phyloP scores from a whole-genome alignment of 2,329 filamentous ascomycete species.

The Botrytis porri region DNA sequence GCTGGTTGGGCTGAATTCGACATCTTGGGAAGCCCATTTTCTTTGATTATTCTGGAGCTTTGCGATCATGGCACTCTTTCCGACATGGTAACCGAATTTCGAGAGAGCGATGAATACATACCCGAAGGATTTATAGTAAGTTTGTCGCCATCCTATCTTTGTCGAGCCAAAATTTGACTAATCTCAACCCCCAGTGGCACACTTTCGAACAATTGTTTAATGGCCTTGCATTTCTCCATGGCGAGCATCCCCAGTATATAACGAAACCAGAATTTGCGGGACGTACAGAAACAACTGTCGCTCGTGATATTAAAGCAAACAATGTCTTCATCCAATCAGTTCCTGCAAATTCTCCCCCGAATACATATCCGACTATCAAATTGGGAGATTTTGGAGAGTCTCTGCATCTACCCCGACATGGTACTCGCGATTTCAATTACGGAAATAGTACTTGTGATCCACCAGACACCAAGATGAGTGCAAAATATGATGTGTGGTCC shows the following conservation, averaged over 20 bases:
- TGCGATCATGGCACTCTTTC: not conserved
- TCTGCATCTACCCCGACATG: slow-evolving; percentile 2
- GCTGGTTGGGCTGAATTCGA: not conserved
- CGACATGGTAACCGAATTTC: not conserved
- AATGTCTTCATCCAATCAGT: slow-evolving; percentile 11
- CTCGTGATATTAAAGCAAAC: not conserved
- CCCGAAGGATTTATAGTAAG: slow-evolving; percentile 8
- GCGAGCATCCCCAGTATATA: slow-evolving; percentile 14
- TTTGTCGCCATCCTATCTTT: not conserved
- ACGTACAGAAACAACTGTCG: not conserved
- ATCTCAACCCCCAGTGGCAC: slow-evolving; percentile 10
- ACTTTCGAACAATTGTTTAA: slow-evolving; percentile 9
- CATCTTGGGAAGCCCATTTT: not conserved
- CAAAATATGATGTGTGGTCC: slow-evolving; percentile 19
- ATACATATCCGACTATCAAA: slow-evolving; percentile 12
- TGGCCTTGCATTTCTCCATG: slow-evolving; percentile 14
- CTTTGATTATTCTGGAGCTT: not conserved
- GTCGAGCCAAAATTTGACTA: not conserved
- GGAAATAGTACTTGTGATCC: slow-evolving; percentile 4
- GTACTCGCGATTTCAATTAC: not conserved
- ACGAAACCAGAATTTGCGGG: not conserved
- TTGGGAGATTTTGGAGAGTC: slow-evolving; percentile 17
- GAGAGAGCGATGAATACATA: not conserved
- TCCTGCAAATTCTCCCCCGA: not conserved
- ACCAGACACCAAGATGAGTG: slow-evolving; percentile 4